Percentiles rank a stretch among this genome's conserved stretches.
Conservation (phyloP, 192 early-diverging fungal species). For the Mortierella claussenii region DNA sequence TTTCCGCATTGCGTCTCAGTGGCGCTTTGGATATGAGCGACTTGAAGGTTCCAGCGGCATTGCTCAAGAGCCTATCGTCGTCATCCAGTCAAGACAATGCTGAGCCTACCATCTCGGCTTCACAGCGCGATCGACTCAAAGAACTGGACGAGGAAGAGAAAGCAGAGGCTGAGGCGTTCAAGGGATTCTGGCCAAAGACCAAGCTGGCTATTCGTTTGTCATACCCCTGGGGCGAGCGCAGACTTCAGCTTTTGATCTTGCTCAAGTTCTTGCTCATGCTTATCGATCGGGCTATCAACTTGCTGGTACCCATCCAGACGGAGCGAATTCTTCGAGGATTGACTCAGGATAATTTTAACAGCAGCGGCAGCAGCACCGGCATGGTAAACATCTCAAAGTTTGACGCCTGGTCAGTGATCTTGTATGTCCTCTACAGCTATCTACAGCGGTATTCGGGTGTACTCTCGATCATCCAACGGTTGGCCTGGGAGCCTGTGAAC, state of each 20-base stretch:
- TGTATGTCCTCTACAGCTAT: constrained; percentile 9
- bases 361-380: not conserved
- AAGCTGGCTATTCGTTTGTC: not conserved
- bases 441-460: not conserved
- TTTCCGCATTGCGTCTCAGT: not conserved
- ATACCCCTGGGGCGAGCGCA: constrained; percentile 1
- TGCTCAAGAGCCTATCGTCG: not conserved
- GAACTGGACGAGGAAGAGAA: not conserved
- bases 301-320: constrained; percentile 9
- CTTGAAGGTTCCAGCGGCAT: not conserved
- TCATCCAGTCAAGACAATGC: not conserved
- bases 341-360: constrained; percentile 5
- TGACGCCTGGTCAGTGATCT: not conserved
- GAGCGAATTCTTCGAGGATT: constrained; percentile 6
- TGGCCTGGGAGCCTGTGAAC: not conserved
- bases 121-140: not conserved
- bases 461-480: not conserved
- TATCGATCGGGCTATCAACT: not conserved
- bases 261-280: constrained; percentile 3
- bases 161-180: not conserved
- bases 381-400: not conserved
- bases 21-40: not conserved
- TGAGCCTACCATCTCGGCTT: not conserved
- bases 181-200: not conserved
- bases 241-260: constrained; percentile 3